Percentiles rank a stretch among this genome's conserved stretches.
Conservation (phyloP, 192 early-diverging fungal genomes). For the Backusella westeae region DNA sequence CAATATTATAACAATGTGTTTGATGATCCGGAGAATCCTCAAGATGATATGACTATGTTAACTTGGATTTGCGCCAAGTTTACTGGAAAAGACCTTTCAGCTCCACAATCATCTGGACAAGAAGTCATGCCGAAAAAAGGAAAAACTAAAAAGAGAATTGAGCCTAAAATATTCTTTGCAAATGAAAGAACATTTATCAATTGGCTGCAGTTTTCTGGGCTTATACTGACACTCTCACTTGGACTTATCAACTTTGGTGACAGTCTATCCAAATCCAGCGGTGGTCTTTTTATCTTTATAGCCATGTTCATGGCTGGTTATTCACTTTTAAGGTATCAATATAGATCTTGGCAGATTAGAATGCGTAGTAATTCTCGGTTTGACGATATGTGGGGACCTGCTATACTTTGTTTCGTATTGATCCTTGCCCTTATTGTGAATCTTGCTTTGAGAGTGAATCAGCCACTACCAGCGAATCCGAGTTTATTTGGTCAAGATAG, state of each 20-base stretch:
- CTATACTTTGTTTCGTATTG: conserved; percentile 28
- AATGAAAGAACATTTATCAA: conserved; percentile 87
- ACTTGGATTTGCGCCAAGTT: background rate
- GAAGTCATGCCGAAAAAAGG: conserved; percentile 7
- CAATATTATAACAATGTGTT: background rate
- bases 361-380: conserved; percentile 11
- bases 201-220: conserved; percentile 72
- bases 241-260: conserved; percentile 67
- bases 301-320: conserved; percentile 25
- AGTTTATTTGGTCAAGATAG: background rate
- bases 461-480: background rate
- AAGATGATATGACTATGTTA: background rate
- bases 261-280: background rate
- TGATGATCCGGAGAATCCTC: background rate
- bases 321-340: conserved; percentile 28
- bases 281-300: conserved; percentile 28
- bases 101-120: conserved; percentile 11
- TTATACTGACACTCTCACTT: conserved; percentile 61
- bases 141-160: conserved; percentile 20
- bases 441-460: conserved; percentile 20
- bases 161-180: conserved; percentile 80
- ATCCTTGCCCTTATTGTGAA: conserved; percentile 30
- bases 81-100: conserved; percentile 3
- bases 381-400: conserved; percentile 35
- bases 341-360: conserved; percentile 27